These are phyloP conservation scores for Biscogniauxia marginata DNA, from an alignment of 2,329 filamentous ascomycete species.

Conservation along the genomic window DNA sequence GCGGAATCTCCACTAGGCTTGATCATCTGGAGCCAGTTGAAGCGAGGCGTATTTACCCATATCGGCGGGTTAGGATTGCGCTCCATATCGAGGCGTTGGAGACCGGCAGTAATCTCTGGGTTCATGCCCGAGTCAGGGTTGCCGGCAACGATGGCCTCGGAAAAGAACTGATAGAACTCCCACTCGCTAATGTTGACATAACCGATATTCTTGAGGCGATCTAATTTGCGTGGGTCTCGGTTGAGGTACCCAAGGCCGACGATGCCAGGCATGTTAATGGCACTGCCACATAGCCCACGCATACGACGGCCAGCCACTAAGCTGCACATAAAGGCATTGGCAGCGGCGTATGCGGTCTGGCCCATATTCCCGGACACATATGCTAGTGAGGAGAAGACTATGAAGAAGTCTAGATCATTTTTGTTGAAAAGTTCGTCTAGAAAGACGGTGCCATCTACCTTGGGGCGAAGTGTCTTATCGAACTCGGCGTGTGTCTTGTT, in stretches of 20 bases:
- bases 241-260: conserved; percentile 28
- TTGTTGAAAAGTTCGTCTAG: conserved; percentile 34
- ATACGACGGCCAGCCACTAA: conserved; percentile 27
- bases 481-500: conserved; percentile 33
- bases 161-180: conserved; percentile 18
- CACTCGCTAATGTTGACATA: conserved; percentile 15
- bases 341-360: conserved; percentile 39
- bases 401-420: conserved; percentile 39
- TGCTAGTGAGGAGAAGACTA: conserved; percentile 40
- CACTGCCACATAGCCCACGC: conserved; percentile 25
- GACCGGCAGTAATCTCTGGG: conserved; percentile 12
- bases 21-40: conserved; percentile 7
- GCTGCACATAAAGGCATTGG: conserved; percentile 38
- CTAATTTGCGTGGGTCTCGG: conserved; percentile 17
- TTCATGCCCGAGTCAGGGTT: background rate
- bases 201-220: conserved; percentile 14
- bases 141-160: conserved; percentile 19
- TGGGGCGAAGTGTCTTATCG: conserved; percentile 32
- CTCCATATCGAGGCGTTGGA: conserved; percentile 7
- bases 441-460: conserved; percentile 36
- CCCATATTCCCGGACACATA: conserved; percentile 36
- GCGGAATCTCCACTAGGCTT: conserved; percentile 1
- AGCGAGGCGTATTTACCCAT: conserved; percentile 7
- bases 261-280: conserved; percentile 29
- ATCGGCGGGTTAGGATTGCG: conserved; percentile 4